Conservation (phyloP, 2,329 filamentous ascomycete genomes). For the Nothomitra cinnamomea region DNA sequence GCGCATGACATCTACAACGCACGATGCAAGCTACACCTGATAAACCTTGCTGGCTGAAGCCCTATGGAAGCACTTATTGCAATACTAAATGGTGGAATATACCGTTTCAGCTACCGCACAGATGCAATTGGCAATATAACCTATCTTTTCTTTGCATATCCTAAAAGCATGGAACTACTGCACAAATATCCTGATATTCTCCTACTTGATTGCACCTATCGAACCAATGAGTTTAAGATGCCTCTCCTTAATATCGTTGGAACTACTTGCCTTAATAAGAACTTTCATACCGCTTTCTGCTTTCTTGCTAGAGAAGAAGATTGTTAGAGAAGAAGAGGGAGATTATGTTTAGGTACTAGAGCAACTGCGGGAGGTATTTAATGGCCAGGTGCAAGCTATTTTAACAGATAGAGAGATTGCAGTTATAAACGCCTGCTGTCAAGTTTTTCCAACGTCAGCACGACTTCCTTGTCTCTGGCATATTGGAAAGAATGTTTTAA, state of each 20-base stretch:
- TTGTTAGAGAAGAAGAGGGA: too few relatives aligned
- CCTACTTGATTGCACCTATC: slow-evolving; percentile 1
- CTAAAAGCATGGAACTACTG: background rate
- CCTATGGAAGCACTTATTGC: background rate
- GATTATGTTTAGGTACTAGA: background rate
- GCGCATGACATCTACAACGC: background rate
- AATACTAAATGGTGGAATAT: background rate
- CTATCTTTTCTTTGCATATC: slow-evolving; percentile 1
- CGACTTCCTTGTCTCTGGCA: background rate
- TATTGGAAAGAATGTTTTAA: slow-evolving; percentile 1
- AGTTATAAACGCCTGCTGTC: background rate
- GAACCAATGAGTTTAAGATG: slow-evolving; percentile 1
- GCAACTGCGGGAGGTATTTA: background rate
- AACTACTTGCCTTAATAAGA: background rate
- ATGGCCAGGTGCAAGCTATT: background rate
- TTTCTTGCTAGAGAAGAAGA: slow-evolving; percentile 1
- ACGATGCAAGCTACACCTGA: background rate
- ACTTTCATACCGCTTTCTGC: background rate
- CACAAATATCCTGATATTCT: background rate
- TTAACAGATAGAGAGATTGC: slow-evolving; percentile 1
- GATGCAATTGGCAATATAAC: background rate
- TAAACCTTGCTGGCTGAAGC: background rate
- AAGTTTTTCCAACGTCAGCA: background rate
- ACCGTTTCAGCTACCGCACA: background rate
- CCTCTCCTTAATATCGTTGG: background rate